Conservation (phyloP, 768 basidiomycete genomes). For the Baorangia bicolor region DNA sequence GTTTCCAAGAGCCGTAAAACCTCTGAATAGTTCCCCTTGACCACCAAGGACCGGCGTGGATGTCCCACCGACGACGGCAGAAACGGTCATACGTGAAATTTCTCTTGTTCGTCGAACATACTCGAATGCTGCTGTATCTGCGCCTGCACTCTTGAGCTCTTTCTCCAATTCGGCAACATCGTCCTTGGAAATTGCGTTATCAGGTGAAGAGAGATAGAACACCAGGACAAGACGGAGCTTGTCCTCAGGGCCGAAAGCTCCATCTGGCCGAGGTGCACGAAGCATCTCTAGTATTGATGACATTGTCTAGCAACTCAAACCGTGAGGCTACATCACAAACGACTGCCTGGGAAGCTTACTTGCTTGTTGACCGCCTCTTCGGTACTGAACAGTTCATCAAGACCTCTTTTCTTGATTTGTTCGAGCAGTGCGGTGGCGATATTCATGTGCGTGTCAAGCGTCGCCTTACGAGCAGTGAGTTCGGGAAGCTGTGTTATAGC, state of each 20-base stretch:
- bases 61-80: conserved; percentile 56
- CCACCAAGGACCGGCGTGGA: conserved; percentile 69
- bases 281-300: conserved; percentile 82
- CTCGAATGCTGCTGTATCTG: conserved; percentile 80
- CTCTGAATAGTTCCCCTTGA: conserved; percentile 87
- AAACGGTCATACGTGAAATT: conserved; percentile 87
- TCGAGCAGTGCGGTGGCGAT: conserved; percentile 94
- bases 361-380: conserved; percentile 91
- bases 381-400: conserved; percentile 96
- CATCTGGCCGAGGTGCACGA: conserved; percentile 66
- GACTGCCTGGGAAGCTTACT: conserved; percentile 37
- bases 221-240: conserved; percentile 94
- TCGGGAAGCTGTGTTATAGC: conserved; percentile 97
- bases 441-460: conserved; percentile 98
- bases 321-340: not conserved
- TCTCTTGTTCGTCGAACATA: conserved; percentile 92
- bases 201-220: conserved; percentile 87
- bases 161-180: conserved; percentile 86
- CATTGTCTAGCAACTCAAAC: conserved; percentile 52
- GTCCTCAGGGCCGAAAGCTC: conserved; percentile 70
- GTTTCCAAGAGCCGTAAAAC: conserved; percentile 90
- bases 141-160: conserved; percentile 80
- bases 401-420: conserved; percentile 90
- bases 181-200: conserved; percentile 80
- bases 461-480: conserved; percentile 93